Evolutionary conservation across 2,329 filamentous ascomycete genomes (phyloP).

Genomic region (Fusarium sp.): DNA sequence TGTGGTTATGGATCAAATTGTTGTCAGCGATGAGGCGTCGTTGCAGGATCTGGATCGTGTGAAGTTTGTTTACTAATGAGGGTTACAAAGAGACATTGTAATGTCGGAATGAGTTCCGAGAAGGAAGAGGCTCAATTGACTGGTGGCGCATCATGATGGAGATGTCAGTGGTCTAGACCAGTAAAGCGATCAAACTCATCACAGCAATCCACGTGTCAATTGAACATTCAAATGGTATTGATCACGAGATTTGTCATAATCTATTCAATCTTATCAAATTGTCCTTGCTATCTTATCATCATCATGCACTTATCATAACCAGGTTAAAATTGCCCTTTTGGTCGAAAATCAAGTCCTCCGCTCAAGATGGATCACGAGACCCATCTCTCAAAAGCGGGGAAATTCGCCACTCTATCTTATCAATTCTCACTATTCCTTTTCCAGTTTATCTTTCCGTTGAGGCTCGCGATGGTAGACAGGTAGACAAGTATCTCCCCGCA

Average conservation of each 20-base stretch:
- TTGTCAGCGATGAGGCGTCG: not conserved
- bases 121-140: not conserved
- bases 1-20: too few relatives aligned
- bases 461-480: constrained; percentile 17
- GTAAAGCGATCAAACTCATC: too few relatives aligned
- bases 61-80: not conserved
- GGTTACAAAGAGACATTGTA: accelerated
- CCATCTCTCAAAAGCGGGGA: not conserved
- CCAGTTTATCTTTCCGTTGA: constrained; percentile 38
- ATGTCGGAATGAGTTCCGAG: not conserved
- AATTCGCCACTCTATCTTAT: constrained; percentile 13
- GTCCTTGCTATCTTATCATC: not conserved
- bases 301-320: not conserved
- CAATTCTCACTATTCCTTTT: constrained; percentile 21
- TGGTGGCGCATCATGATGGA: not conserved
- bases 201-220: too few relatives aligned
- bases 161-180: not conserved
- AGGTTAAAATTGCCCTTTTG: constrained; percentile 27
- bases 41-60: not conserved
- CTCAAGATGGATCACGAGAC: not conserved
- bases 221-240: too few relatives aligned
- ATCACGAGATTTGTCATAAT: not conserved
- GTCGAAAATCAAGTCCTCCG: constrained; percentile 3
- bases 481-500: not conserved
- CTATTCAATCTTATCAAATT: not conserved